Evolutionary conservation across 2,329 filamentous ascomycete species (phyloP).

Genomic region (Xylaria sp.): DNA sequence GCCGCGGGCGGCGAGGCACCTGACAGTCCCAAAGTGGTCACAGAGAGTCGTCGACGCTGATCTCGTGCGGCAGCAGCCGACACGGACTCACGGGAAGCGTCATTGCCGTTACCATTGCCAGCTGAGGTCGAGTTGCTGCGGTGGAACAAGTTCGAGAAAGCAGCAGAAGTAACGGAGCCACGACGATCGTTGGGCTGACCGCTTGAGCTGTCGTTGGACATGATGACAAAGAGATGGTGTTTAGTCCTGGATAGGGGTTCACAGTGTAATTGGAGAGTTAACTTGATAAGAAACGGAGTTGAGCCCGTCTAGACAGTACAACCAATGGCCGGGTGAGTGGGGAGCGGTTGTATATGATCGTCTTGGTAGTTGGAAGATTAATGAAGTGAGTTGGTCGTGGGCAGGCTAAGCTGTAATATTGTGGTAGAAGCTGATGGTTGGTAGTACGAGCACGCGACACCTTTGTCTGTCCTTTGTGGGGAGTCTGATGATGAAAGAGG

Average conservation of each 20-base stretch:
- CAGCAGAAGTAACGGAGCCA: slow-evolving; percentile 67
- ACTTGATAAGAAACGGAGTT: not conserved
- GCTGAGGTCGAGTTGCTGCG: slow-evolving; percentile 64
- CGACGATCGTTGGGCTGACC: slow-evolving; percentile 56
- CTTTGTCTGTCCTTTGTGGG: slow-evolving; percentile 22
- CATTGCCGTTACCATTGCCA: slow-evolving; percentile 48
- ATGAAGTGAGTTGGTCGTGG: not conserved
- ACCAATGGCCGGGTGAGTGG: not conserved
- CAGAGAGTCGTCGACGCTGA: slow-evolving; percentile 76
- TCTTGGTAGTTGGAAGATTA: not conserved
- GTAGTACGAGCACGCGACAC: slow-evolving; percentile 28
- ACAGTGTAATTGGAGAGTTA: not conserved
- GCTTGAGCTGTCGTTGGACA: slow-evolving; percentile 49
- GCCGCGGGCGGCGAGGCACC: slow-evolving; percentile 72
- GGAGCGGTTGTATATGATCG: not conserved
- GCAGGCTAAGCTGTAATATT: not conserved
- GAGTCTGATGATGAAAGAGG: slow-evolving; percentile 28
- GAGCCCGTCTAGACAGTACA: slow-evolving; percentile 7
- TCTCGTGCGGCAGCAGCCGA: slow-evolving; percentile 47
- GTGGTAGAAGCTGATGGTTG: not conserved
- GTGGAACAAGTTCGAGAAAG: slow-evolving; percentile 69
- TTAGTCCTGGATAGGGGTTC: slow-evolving; percentile 1
- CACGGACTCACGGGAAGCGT: slow-evolving; percentile 42
- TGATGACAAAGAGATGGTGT: slow-evolving; percentile 38
- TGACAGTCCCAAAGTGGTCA: slow-evolving; percentile 79